Base-by-base conservation (phyloP, 768 basidiomycete species). In the Kwoniella shandongensis region DNA sequence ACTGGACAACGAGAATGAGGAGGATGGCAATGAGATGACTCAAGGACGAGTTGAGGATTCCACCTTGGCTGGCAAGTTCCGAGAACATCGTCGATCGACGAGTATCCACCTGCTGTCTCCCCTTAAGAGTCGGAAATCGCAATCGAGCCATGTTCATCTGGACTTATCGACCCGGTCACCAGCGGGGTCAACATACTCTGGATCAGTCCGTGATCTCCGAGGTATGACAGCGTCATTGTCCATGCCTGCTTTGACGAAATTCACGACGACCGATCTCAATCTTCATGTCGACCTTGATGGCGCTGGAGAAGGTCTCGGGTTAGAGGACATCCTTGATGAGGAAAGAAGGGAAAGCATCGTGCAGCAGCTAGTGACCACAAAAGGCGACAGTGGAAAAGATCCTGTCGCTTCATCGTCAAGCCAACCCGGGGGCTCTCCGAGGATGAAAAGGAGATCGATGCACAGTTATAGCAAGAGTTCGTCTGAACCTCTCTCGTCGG, bases 321-420 rank as follows among this genome's bases (percentile, higher is more conserved):
- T 59, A 20, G 51, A 59, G 10, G 58, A 59, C 41, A 59, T 59
- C 20, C 39, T 59, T 1, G 58, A 59, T 25, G 41, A 49, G 20
- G 32, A 30, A 25, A 51, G 46, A 42, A 42, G 58, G 35, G 47
- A 38, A 17, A 57, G 47, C 22, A 57, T 57, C 18, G 45, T 57
- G 12, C 40, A 49, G n/a, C 20, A 32, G 22, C n/a, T 42, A 4
- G 32, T 10, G 35, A n/a, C 22, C 40, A 3, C 40, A 12, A 4
- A 38, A 6, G 18, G 27, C 47, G 5, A 57, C 46, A 22, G 47
- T 42, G 17, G 36, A 56, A 49, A 47, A 15, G 32, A 23, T 22
- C 47, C 54, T 15, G 17, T 44, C 17, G 54, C 46, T 42, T 30
- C 46, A 10, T 26, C 49, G 36, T 39, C 35, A 26, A 46, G 45